These are phyloP conservation scores for Periconia sp. DNA, from an alignment of 2,329 filamentous ascomycete species.

Conservation along the genomic window DNA sequence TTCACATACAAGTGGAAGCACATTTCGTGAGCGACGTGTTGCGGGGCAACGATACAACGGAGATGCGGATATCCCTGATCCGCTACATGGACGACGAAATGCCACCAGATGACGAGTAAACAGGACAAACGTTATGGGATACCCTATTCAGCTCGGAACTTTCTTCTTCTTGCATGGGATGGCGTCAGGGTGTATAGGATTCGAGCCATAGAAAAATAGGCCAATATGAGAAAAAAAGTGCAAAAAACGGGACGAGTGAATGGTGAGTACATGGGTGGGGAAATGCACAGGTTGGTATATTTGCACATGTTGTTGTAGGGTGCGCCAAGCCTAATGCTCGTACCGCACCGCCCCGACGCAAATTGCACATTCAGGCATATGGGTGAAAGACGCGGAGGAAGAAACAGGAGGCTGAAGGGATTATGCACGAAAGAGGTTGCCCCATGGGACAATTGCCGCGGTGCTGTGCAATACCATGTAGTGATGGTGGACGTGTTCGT, in stretches of 20 bases:
- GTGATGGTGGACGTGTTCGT: slow-evolving; percentile 3
- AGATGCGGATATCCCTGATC: slow-evolving; percentile 91
- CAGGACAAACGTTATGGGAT: not conserved
- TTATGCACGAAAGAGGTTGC: not conserved
- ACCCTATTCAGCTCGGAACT: slow-evolving; percentile 6
- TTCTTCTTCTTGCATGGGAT: slow-evolving; percentile 3
- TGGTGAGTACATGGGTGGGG: not conserved
- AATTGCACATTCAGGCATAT: too few species aligned
- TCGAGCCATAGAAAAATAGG: not conserved
- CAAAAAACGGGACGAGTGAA: not conserved
- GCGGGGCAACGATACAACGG: slow-evolving; percentile 90
- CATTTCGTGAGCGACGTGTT: slow-evolving; percentile 95
- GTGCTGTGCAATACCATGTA: not conserved
- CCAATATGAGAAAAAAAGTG: slow-evolving; percentile 2
- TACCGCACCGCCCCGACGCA: too few species aligned
- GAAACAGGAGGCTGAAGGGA: not conserved
- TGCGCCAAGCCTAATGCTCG: not conserved
- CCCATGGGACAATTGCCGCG: not conserved
- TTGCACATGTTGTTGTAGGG: not conserved
- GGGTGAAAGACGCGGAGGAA: not conserved
- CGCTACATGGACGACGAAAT: slow-evolving; percentile 97
- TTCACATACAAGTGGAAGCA: slow-evolving; percentile 97
- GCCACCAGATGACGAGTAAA: slow-evolving; percentile 90
- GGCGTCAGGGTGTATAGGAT: slow-evolving; percentile 8
- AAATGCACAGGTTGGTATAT: not conserved